Evolutionary conservation across 2,329 filamentous ascomycete genomes (phyloP).

Genomic region (Cordyceps farinosa): DNA sequence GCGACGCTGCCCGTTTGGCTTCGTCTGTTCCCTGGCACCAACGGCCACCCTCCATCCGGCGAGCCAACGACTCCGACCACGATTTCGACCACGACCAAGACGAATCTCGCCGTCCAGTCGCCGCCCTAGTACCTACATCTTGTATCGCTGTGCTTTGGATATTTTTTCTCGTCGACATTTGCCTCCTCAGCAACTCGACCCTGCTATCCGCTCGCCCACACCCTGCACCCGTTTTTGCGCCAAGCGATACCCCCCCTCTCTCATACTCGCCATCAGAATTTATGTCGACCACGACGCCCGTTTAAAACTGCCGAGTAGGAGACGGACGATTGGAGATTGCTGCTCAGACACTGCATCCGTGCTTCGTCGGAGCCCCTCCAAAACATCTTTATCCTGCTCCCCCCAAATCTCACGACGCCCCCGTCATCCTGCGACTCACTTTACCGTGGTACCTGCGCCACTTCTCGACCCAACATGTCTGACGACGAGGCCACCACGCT

Average conservation of each 20-base stretch:
- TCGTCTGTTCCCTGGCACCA: constrained; percentile 13
- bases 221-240: not conserved
- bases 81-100: not conserved
- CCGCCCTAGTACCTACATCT: not conserved
- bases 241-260: constrained; percentile 2
- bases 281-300: constrained; percentile 9
- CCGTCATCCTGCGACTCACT: constrained; percentile 1
- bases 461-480: constrained; percentile 35
- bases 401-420: not conserved
- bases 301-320: constrained; percentile 9
- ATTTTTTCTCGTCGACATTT: not conserved
- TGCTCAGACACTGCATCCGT: constrained; percentile 2
- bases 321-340: constrained; percentile 10
- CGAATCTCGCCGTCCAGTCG: not conserved
- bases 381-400: constrained; percentile 10
- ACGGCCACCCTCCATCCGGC: constrained; percentile 9
- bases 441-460: constrained; percentile 18
- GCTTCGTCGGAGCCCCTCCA: constrained; percentile 4
- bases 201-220: not conserved
- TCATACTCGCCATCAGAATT: constrained; percentile 5
- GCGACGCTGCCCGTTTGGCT: constrained; percentile 18
- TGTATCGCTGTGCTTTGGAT: not conserved
- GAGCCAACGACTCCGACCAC: not conserved
- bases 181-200: not conserved
- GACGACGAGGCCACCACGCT: constrained; percentile 41